A percentile compares a stretch with the other conserved stretches of the same genome.
These are phyloP conservation scores for Groenewaldozyma sp. DNA, from an alignment of 1,139 yeast genomes.

Conservation along the genomic window DNA sequence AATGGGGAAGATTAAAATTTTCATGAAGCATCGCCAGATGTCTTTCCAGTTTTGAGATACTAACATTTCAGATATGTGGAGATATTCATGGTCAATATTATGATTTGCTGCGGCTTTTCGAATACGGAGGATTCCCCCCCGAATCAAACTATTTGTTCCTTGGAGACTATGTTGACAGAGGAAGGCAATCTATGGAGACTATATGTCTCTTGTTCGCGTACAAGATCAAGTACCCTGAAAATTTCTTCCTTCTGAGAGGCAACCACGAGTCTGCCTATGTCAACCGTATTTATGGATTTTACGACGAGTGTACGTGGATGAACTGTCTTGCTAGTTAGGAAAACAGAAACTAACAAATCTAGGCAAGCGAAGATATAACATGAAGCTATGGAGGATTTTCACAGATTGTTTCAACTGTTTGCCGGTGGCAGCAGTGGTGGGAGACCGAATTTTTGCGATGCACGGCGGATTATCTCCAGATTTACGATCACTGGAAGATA, in stretches of 20 bases:
- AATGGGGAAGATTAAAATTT: too few species aligned
- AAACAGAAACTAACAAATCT: background rate
- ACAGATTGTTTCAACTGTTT: constrained; percentile 95
- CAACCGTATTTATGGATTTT: constrained; percentile 91
- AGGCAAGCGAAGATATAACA: constrained; percentile 76
- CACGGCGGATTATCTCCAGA: constrained; percentile 97
- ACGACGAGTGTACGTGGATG: constrained; percentile 60
- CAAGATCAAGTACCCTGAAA: constrained; percentile 94
- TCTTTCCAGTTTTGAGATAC: too few species aligned
- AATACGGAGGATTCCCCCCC: constrained; percentile 96
- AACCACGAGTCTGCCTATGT: constrained; percentile 69
- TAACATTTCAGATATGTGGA: constrained; percentile 54
- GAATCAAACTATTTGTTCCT: constrained; percentile 37
- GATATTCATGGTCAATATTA: constrained; percentile 97
- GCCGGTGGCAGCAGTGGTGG: constrained; percentile 95
- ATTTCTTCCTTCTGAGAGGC: constrained; percentile 54
- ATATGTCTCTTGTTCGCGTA: constrained; percentile 86
- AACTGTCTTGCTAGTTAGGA: background rate
- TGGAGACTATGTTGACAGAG: constrained; percentile 97
- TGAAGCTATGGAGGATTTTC: constrained; percentile 93
- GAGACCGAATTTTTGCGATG: constrained; percentile 94
- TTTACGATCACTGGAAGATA: constrained; percentile 92
- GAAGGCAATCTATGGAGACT: constrained; percentile 93
- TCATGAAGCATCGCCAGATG: too few species aligned
- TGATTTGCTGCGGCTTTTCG: constrained; percentile 85